phyloP scores from a whole-genome alignment of 805 yeast genomes.

The Metschnikowia borealis region DNA sequence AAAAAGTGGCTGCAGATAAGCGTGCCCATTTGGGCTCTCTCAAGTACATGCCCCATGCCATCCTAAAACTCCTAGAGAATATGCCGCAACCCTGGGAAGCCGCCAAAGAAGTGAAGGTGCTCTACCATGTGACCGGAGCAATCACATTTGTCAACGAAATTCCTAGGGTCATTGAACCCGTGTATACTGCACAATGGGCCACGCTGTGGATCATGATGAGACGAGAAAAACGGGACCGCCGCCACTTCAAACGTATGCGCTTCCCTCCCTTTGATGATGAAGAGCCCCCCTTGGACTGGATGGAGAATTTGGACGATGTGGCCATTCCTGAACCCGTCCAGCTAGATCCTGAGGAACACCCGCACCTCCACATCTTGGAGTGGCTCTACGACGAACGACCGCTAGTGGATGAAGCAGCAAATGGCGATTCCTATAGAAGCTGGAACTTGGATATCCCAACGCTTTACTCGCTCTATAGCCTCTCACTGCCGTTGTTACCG shows the following conservation, averaged over 20 bases:
- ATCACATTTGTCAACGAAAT: conserved; percentile 90
- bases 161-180: conserved; percentile 89
- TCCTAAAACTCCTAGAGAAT: conserved; percentile 80
- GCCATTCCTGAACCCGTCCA: conserved; percentile 72
- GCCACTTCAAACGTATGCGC: conserved; percentile 84
- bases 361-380: conserved; percentile 54
- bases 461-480: conserved; percentile 61
- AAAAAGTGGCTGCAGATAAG: conserved; percentile 77
- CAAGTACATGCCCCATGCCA: conserved; percentile 94
- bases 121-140: conserved; percentile 91
- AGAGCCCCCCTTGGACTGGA: conserved; percentile 84
- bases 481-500: conserved; percentile 68
- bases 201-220: conserved; percentile 91
- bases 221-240: conserved; percentile 85
- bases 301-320: conserved; percentile 70
- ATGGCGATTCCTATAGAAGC: conserved; percentile 71
- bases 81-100: conserved; percentile 99
- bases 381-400: conserved; percentile 86
- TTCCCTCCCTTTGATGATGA: conserved; percentile 98
- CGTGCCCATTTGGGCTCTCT: conserved; percentile 85
- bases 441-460: conserved; percentile 65
- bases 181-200: conserved; percentile 94
- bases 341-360: conserved; percentile 57
- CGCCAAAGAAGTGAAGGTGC: conserved; percentile 75
- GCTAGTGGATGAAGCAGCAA: conserved; percentile 50